A percentile compares a stretch with the other conserved stretches of the same genome.
Evolutionary conservation across 495 filamentous ascomycete species (phyloP).

Genomic region (Neurospora sp.): DNA sequence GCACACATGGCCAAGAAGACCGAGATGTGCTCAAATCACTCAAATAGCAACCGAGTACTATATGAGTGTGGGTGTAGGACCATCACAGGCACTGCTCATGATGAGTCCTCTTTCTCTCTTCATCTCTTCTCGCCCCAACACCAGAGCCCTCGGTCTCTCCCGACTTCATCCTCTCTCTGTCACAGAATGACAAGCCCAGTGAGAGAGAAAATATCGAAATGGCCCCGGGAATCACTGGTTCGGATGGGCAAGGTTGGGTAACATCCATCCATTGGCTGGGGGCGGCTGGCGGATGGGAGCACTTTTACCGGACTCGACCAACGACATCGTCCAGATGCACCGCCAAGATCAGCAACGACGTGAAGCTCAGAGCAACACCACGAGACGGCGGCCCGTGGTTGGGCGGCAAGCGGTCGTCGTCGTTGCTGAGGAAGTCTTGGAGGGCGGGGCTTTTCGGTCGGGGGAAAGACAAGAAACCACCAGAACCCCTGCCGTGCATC

Average conservation of each 20-base stretch:
- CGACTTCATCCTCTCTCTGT: background rate
- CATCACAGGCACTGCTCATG: background rate
- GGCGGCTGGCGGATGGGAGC: conserved; percentile 11
- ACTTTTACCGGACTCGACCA: conserved; percentile 19
- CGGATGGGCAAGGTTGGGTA: background rate
- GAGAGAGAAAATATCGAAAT: background rate
- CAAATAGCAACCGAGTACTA: background rate
- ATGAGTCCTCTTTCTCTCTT: background rate
- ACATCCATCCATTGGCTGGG: conserved; percentile 15
- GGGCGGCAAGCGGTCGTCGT: conserved; percentile 15
- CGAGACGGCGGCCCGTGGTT: conserved; percentile 18
- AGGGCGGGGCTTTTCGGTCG: background rate
- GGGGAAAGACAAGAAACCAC: background rate
- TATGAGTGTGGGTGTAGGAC: background rate
- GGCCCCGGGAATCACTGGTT: conserved; percentile 4
- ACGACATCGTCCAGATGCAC: conserved; percentile 6
- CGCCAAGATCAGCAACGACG: background rate
- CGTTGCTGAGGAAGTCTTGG: background rate
- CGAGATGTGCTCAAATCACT: background rate
- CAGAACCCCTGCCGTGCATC: background rate
- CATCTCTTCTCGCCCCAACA: background rate
- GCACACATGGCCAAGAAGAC: background rate
- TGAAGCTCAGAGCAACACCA: conserved; percentile 1
- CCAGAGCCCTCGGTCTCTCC: background rate
- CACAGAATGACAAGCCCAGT: background rate